Percentiles rank a stretch among this genome's conserved stretches.
Conservation (phyloP, 2,329 filamentous ascomycete genomes). For the Annulohypoxylon truncatum region DNA sequence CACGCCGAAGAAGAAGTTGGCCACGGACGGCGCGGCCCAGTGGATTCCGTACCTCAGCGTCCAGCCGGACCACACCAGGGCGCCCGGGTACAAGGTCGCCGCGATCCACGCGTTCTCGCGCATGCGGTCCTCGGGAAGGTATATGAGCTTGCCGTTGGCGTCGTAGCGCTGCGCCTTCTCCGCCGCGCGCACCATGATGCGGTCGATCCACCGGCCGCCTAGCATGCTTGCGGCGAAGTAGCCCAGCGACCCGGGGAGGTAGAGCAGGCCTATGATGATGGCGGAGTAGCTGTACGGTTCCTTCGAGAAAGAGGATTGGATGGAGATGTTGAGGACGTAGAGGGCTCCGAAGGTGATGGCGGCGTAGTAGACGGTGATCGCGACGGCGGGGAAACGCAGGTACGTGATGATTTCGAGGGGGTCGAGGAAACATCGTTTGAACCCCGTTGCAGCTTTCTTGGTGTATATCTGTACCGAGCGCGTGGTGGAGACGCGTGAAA, state of each 20-base stretch:
- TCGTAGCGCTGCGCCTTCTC: constrained; percentile 76
- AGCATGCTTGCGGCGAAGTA: constrained; percentile 76
- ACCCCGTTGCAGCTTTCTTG: constrained; percentile 61
- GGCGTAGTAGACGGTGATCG: constrained; percentile 78
- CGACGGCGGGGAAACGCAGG: constrained; percentile 78
- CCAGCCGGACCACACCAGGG: constrained; percentile 84
- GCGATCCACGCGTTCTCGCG: constrained; percentile 84
- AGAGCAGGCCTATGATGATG: constrained; percentile 78
- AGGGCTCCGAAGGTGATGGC: constrained; percentile 80
- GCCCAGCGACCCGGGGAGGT: constrained; percentile 79
- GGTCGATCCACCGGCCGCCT: constrained; percentile 82
- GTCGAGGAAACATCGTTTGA: constrained; percentile 75
- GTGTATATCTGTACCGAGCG: constrained; percentile 70
- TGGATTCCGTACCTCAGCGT: constrained; percentile 71
- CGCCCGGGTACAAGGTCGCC: constrained; percentile 75
- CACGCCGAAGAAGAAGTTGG: constrained; percentile 79
- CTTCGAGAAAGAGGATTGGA: constrained; percentile 75
- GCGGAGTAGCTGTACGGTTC: constrained; percentile 76
- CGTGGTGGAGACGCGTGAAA: constrained; percentile 68
- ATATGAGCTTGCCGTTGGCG: constrained; percentile 72
- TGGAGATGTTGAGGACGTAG: constrained; percentile 81
- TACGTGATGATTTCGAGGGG: constrained; percentile 77
- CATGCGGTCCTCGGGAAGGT: constrained; percentile 83
- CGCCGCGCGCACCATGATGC: constrained; percentile 83
- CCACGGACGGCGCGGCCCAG: constrained; percentile 72